Percentiles rank a stretch among this genome's conserved stretches.
These are phyloP conservation scores for Alternaria arbusti DNA, from an alignment of 2,329 filamentous ascomycete species.

Conservation along the genomic window DNA sequence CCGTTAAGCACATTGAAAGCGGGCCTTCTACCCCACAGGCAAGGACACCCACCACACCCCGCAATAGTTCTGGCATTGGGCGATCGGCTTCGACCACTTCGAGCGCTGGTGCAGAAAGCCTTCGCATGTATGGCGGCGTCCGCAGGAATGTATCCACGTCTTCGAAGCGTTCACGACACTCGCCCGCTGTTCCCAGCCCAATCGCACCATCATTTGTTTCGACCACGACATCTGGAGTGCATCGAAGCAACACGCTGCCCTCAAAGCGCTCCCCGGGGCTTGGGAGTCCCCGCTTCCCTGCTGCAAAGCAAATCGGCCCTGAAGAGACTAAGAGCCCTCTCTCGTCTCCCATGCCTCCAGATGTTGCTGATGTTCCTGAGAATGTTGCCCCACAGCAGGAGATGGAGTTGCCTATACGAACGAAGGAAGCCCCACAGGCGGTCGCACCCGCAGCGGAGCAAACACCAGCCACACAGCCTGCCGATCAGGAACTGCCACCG, in stretches of 20 bases:
- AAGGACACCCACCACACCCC: slow-evolving; percentile 56
- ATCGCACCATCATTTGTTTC: slow-evolving; percentile 41
- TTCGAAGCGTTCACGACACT: slow-evolving; percentile 82
- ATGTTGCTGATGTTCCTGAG: slow-evolving; percentile 17
- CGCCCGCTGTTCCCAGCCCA: slow-evolving; percentile 73
- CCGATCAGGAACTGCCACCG: slow-evolving; percentile 11
- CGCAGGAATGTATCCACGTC: slow-evolving; percentile 91
- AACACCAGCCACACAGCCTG: slow-evolving; percentile 9
- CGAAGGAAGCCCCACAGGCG: background rate
- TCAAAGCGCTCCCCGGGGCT: slow-evolving; percentile 84
- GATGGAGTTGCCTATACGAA: slow-evolving; percentile 2
- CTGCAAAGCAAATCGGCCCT: slow-evolving; percentile 57
- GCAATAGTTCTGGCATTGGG: slow-evolving; percentile 64
- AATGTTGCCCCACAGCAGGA: slow-evolving; percentile 14
- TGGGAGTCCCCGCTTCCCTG: slow-evolving; percentile 40
- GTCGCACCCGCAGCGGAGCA: background rate
- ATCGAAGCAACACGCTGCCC: slow-evolving; percentile 88
- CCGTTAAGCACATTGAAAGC: slow-evolving; percentile 71
- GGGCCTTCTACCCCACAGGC: slow-evolving; percentile 63
- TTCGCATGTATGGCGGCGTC: slow-evolving; percentile 79
- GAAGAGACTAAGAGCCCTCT: slow-evolving; percentile 36
- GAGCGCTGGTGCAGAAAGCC: slow-evolving; percentile 86
- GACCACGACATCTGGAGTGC: slow-evolving; percentile 61
- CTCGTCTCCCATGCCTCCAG: slow-evolving; percentile 21
- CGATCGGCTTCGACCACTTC: slow-evolving; percentile 72